These are phyloP conservation scores for Fusarium verrucosum DNA, from an alignment of 2,329 filamentous ascomycete genomes.

Conservation along the genomic window DNA sequence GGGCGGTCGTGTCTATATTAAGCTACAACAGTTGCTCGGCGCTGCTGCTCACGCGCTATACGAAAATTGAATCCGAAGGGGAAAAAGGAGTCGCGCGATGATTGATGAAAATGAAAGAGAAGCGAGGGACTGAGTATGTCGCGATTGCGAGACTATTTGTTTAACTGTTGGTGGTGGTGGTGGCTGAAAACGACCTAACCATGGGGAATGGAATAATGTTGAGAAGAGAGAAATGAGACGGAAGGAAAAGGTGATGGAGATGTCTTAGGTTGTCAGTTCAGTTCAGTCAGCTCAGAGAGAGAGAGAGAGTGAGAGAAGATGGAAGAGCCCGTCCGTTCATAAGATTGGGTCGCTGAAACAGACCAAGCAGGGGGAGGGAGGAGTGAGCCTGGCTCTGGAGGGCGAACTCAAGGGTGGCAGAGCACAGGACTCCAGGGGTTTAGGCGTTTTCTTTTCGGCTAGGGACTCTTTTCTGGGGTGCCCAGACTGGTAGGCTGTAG, in stretches of 20 bases:
- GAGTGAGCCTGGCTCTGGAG: constrained; percentile 1
- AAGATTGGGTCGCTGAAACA: constrained; percentile 31
- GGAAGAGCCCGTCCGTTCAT: not conserved
- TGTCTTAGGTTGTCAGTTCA: too few relatives aligned
- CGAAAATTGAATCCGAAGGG: constrained; percentile 15
- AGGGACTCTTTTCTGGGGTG: constrained; percentile 16
- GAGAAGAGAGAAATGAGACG: constrained; percentile 36
- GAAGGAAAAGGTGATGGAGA: constrained; percentile 28
- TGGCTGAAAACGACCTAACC: constrained; percentile 22
- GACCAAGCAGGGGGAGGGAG: constrained; percentile 15
- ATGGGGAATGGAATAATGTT: constrained; percentile 12
- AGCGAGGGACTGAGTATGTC: constrained; percentile 35
- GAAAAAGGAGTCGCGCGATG: constrained; percentile 25
- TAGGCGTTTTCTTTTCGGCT: constrained; percentile 23
- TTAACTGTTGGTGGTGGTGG: constrained; percentile 19
- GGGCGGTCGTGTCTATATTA: constrained; percentile 26
- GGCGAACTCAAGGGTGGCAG: constrained; percentile 25
- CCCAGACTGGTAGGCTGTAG: not conserved
- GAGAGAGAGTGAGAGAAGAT: too few relatives aligned
- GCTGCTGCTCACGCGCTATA: constrained; percentile 24
- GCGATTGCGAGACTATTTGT: constrained; percentile 19
- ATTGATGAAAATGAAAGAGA: constrained; percentile 11
- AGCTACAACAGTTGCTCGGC: not conserved
- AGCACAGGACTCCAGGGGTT: constrained; percentile 27
- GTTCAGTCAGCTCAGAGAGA: not conserved